Evolutionary conservation across 2,329 filamentous ascomycete species (phyloP), one percentile per base, ranked within the genome.

Genomic region (Bipolaris gigantea): DNA sequence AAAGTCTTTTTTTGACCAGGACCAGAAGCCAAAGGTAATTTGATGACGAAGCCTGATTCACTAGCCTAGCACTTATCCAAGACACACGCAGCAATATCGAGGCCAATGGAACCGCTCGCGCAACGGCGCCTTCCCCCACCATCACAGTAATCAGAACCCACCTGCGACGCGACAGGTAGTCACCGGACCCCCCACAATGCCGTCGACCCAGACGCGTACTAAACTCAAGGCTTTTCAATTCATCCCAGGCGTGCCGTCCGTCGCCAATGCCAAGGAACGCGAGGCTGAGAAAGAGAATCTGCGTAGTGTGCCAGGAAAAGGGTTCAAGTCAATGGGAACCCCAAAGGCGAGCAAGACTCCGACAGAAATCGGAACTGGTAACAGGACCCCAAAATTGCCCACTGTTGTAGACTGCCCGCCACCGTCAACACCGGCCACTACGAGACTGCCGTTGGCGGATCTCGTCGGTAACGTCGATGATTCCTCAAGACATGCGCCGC

Each of bases 381-480:
- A 61, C 23, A 59, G 63, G 41, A 72, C 67, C 0, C 70, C 72
- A 3, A 69, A 66, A 27, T 55, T 65, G 10, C 62, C 59, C 3
- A 65, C 65, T 19, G 62, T 57, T 4, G 66, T 57, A 44, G 64
- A 63, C 38, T 69, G 62, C 44, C 71, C 75, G 25, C 76, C 76
- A 15, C 84, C 84, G 2, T 83, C 83, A 36, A 87, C 84, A 13
- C 84, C 85, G 2, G 80, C 79, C 21, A 81, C 83, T 33, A 76
- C 83, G 39, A 76, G 83, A 50, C 78, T 86, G 35, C 82, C 84
- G 21, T 73, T 87, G 11, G 82, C 83, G 30, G 84, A 86, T 57
- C 74, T 87, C 30, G 83, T 87, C 41, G 83, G 83, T 57, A 84
- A 85, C 65, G 79, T 79, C 43, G 84, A 86, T 67, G 82, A 85